A percentile compares a stretch with the other conserved stretches of the same genome.
Evolutionary conservation across 129 eudicot genomes (phyloP).

Genomic region (Saussurea involucrata): DNA sequence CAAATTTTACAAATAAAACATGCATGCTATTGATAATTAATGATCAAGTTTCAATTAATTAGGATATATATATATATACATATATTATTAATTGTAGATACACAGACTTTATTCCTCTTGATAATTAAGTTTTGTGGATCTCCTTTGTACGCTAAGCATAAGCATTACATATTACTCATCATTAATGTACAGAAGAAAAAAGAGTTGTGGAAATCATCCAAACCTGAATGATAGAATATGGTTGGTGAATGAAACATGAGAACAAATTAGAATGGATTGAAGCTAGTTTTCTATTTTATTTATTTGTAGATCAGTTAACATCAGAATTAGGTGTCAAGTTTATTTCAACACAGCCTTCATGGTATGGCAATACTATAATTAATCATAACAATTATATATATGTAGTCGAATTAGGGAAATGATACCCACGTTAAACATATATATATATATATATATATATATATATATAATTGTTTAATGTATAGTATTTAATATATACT

Average conservation of each 20-base stretch:
- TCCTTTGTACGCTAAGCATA: neutral
- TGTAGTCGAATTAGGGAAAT: neutral
- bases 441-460: neutral
- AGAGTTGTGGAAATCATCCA: neutral
- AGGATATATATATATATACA: no score
- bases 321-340: conserved; percentile 55
- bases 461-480: neutral
- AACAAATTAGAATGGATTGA: conserved; percentile 36
- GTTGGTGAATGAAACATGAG: conserved; percentile 51
- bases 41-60: neutral
- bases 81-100: no score
- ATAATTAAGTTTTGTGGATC: neutral
- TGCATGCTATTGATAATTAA: conserved; percentile 9
- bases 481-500: neutral
- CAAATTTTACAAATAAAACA: neutral
- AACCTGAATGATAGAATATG: neutral
- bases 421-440: neutral
- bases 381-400: neutral
- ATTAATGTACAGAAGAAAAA: neutral
- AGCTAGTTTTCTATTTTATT: neutral
- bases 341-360: conserved; percentile 30
- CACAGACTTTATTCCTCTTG: no score
- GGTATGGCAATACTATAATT: conserved; percentile 18
- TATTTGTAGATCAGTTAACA: conserved; percentile 11
- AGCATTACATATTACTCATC: neutral